Percentiles rank a stretch among this genome's conserved stretches.
These are phyloP conservation scores for Pythium rhizo-oryzae DNA, from an alignment of 352 stramenopile genomes.

Conservation along the genomic window DNA sequence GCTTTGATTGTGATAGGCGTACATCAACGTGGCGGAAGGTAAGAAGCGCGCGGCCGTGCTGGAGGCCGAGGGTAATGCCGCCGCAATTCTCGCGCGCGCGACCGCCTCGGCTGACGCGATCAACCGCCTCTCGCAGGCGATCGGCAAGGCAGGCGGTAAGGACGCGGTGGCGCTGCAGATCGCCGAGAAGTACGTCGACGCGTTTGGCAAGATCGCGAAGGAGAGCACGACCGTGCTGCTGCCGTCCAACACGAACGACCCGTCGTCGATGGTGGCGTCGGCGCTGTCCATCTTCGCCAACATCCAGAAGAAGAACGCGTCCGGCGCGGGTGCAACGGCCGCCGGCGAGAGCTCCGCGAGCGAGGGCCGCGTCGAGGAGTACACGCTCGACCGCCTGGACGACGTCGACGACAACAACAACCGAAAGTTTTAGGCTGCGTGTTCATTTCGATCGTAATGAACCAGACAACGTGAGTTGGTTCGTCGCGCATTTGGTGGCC, in stretches of 20 bases:
- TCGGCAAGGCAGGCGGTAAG: constrained; percentile 63
- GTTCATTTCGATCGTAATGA: too few species aligned
- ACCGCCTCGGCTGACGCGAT: constrained; percentile 86
- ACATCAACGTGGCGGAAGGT: constrained; percentile 92
- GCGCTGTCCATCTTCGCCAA: constrained; percentile 88
- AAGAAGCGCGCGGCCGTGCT: constrained; percentile 89
- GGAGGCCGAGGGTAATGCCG: constrained; percentile 84
- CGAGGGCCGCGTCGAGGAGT: constrained; percentile 39
- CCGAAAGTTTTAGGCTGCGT: constrained; percentile 12
- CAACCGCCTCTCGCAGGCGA: constrained; percentile 68
- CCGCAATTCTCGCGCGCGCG: constrained; percentile 82
- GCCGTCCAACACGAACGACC: constrained; percentile 80
- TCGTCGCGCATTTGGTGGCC: too few species aligned
- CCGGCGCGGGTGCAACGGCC: constrained; percentile 21
- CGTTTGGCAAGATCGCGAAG: constrained; percentile 91
- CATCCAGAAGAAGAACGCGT: constrained; percentile 81
- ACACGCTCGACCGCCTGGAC: constrained; percentile 70
- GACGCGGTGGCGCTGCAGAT: constrained; percentile 88
- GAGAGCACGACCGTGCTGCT: constrained; percentile 88
- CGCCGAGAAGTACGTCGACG: constrained; percentile 92
- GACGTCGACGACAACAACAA: constrained; percentile 20
- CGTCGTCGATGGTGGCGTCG: constrained; percentile 89
- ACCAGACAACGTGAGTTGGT: too few species aligned
- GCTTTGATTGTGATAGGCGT: constrained; percentile 35
- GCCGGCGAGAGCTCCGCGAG: constrained; percentile 16